A percentile compares a stretch with the other conserved stretches of the same genome.
Conservation (phyloP, 2,329 filamentous ascomycete genomes). For the Arthrobotrys musiformis region DNA sequence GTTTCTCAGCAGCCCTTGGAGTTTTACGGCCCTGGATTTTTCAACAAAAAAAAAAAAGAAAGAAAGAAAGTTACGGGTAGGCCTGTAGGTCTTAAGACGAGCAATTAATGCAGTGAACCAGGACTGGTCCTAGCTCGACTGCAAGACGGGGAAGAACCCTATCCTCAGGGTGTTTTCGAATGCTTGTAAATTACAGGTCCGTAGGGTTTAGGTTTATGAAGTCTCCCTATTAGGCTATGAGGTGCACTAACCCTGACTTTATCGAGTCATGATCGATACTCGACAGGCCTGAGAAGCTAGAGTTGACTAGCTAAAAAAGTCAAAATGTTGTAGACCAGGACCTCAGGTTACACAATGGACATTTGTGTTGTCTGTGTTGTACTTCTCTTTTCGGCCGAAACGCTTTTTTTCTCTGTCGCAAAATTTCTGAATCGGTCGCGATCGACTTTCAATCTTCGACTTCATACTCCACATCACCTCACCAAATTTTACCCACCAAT, state of each 20-base stretch:
- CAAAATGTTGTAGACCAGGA: not conserved
- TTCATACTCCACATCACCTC: not conserved
- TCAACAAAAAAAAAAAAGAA: no score
- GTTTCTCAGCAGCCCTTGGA: not conserved
- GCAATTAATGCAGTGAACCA: not conserved
- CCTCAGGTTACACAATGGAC: not conserved
- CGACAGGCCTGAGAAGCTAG: not conserved
- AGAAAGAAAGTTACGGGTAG: not conserved
- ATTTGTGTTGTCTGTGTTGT: conserved; percentile 29
- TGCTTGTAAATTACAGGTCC: not conserved
- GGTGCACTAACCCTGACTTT: not conserved
- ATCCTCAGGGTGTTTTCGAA: not conserved
- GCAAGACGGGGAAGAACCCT: not conserved
- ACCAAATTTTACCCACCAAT: not conserved
- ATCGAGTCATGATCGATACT: not conserved
- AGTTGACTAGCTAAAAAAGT: not conserved
- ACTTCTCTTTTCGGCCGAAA: conserved; percentile 39
- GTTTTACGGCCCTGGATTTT: no score
- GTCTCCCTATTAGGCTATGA: not conserved
- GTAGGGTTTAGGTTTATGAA: not conserved
- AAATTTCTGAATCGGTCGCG: conserved; percentile 25
- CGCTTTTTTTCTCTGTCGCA: conserved; percentile 18
- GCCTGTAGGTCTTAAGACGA: not conserved
- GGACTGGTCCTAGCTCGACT: not conserved
- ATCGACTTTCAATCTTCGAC: conserved; percentile 14